Conservation (phyloP, 495 filamentous ascomycete species). For the Hypoxylon cercidicola region DNA sequence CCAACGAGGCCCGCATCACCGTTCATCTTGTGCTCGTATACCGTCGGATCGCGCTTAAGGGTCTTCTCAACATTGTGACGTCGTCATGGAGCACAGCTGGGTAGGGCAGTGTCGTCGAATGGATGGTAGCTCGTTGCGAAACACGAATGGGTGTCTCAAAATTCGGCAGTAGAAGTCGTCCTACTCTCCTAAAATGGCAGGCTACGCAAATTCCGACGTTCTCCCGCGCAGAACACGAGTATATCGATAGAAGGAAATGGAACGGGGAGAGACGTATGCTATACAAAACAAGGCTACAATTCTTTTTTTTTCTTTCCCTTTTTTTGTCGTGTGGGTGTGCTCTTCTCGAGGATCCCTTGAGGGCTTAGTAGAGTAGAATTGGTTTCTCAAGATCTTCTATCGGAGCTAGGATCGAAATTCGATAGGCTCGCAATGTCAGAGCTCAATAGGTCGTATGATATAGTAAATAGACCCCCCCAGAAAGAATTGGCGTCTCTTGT, state of each 20-base stretch:
- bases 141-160: conserved; percentile 27
- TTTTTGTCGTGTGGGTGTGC: conserved; percentile 30
- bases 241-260: background rate
- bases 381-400: conserved; percentile 24
- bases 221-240: background rate
- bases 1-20: conserved; percentile 70
- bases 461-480: conserved; percentile 4
- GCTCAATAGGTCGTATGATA: conserved; percentile 8
- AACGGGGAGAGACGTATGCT: background rate
- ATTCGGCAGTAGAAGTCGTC: conserved; percentile 33
- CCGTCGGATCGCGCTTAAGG: conserved; percentile 43
- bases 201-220: conserved; percentile 7
- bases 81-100: conserved; percentile 44
- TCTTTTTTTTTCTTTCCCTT: conserved; percentile 9
- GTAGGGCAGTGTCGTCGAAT: conserved; percentile 12
- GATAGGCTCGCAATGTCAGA: conserved; percentile 13
- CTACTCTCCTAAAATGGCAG: conserved; percentile 27
- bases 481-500: conserved; percentile 1
- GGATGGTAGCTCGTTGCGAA: conserved; percentile 32
- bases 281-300: conserved; percentile 7
- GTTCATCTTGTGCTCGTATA: conserved; percentile 63
- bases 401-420: conserved; percentile 21
- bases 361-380: conserved; percentile 14
- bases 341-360: conserved; percentile 25
- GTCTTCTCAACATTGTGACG: conserved; percentile 49